These are phyloP conservation scores for Suillus cothurnatus DNA, from an alignment of 768 basidiomycete genomes.

Conservation along the genomic window DNA sequence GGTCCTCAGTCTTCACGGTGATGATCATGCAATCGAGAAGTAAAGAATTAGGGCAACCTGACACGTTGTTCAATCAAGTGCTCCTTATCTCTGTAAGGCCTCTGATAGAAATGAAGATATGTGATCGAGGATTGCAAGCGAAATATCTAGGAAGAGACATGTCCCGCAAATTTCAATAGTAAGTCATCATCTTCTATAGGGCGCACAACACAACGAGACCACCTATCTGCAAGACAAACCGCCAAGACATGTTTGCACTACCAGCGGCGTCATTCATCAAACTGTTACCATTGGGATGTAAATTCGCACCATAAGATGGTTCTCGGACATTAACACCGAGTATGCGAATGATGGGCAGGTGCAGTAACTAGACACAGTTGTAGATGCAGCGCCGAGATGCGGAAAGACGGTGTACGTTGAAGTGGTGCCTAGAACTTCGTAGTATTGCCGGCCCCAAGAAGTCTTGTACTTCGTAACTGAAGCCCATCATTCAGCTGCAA, in stretches of 20 bases:
- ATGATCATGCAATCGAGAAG: neutral
- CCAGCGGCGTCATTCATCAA: slow-evolving; percentile 8
- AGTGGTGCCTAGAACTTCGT: slow-evolving; percentile 69
- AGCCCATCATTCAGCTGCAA: slow-evolving; percentile 6
- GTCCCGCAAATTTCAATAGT: slow-evolving; percentile 29
- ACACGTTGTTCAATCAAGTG: neutral
- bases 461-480: slow-evolving; percentile 64
- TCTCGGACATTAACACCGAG: slow-evolving; percentile 58
- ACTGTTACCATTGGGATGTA: neutral
- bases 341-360: slow-evolving; percentile 75
- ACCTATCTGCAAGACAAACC: slow-evolving; percentile 55
- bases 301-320: slow-evolving; percentile 61
- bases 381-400: slow-evolving; percentile 43
- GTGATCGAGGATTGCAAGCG: neutral
- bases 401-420: slow-evolving; percentile 60
- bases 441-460: slow-evolving; percentile 59
- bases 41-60: neutral
- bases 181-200: slow-evolving; percentile 50
- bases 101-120: neutral
- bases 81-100: neutral
- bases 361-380: slow-evolving; percentile 57
- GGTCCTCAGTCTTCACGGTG: neutral
- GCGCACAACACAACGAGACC: slow-evolving; percentile 54
- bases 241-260: slow-evolving; percentile 86
- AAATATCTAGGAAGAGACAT: slow-evolving; percentile 5